A percentile compares a stretch with the other conserved stretches of the same genome.
phyloP scores from a whole-genome alignment of 73 alveolate genomes.

The Symbiodinium pilosum region DNA sequence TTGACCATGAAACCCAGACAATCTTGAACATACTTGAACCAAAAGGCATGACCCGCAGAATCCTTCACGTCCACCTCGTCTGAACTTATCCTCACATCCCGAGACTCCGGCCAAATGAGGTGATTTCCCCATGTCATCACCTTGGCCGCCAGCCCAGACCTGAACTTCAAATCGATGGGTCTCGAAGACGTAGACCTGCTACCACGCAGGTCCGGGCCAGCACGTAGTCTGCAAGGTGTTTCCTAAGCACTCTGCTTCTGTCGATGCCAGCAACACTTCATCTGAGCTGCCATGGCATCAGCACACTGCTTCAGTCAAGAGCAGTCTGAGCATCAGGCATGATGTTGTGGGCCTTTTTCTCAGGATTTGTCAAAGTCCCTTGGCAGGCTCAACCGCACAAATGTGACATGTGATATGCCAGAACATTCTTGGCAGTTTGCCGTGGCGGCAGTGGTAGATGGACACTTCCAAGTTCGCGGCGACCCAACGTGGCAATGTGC shows the following conservation, averaged over 20 bases:
- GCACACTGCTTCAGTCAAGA: too few species aligned
- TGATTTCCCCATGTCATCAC: conserved; percentile 93
- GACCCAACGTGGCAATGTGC: conserved; percentile 98
- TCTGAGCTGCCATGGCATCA: not conserved
- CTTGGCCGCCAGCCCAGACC: conserved; percentile 94
- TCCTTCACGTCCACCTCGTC: too few species aligned
- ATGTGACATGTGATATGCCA: too few species aligned
- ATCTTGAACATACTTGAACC: too few species aligned
- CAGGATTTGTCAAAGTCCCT: conserved; percentile 88
- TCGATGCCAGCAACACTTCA: too few species aligned
- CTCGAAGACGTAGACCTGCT: not conserved
- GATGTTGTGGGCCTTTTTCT: conserved; percentile 74
- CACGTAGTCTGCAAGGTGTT: conserved; percentile 79
- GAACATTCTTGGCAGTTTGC: too few species aligned
- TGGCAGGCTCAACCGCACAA: not conserved
- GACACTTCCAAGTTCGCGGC: not conserved
- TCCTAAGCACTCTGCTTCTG: not conserved
- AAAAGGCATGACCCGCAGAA: too few species aligned
- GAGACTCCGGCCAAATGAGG: conserved; percentile 50
- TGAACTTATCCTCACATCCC: too few species aligned
- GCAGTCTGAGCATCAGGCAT: conserved; percentile 21
- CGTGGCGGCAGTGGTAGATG: too few species aligned
- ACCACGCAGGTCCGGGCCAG: not conserved
- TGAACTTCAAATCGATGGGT: not conserved
- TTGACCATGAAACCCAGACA: not conserved